Evolutionary conservation across 805 yeast genomes (phyloP), one percentile per base, ranked within the genome.

Genomic region (Starmerella floricola): DNA sequence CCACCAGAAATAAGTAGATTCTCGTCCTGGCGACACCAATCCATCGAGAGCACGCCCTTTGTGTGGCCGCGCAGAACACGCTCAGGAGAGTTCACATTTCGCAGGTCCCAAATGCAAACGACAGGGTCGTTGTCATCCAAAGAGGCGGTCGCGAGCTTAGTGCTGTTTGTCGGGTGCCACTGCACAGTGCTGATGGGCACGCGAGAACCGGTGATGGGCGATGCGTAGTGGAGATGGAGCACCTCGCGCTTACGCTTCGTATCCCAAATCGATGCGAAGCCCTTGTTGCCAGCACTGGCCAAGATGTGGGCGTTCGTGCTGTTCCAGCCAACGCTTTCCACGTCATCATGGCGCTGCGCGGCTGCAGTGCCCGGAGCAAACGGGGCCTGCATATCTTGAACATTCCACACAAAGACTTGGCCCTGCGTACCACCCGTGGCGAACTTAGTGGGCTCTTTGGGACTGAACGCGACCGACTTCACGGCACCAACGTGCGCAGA

Each of bases 211-310:
- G 45, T 16, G 3, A 68, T 60, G 17, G 59, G 53, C 11, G 73
- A 64, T 18, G 77, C 66, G 61, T 84, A 83, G 43, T 76, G 72
- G 58, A 91, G 69, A 60, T 85, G 95, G 47, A 91, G 66, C 19
- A 88, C 94, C 63, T 88, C 96, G 56, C 84, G 74, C 58, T 78
- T 79, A 31, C 86, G 76, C 56, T 81, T 82, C 51, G 87, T 67
- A 63, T 91, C 97, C 96, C 96, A 91, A 51, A 91, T 78, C 1
- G 95, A 79, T 3, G 95, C 78, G 59, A 75, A 81, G 13, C 94
- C 93, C 13, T 84, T 73, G 53, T 76, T 73, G 36, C 94, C 85
- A 11, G 94, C 93, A 40, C 84, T 71, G 16, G 97, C 97, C 61
- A 91, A 75, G 51, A 91, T 87, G 56, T 88, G 94, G 31, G 79